These are phyloP conservation scores for Fusarium guadeloupense DNA, from an alignment of 2,329 filamentous ascomycete species.

Conservation along the genomic window DNA sequence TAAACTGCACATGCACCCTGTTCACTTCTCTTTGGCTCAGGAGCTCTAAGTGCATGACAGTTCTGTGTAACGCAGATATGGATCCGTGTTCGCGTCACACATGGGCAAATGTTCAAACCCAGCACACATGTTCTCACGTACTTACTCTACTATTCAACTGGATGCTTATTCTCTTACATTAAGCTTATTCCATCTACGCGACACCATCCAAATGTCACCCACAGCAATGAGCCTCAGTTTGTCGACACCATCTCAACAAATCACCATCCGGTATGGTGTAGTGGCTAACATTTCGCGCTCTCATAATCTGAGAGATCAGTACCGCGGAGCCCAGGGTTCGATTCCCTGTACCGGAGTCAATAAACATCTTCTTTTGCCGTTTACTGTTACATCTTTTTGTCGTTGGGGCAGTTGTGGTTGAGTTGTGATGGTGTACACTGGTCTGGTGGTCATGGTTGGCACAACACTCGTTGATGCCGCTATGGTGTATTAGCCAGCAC, in stretches of 20 bases:
- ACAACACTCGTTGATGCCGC: no score
- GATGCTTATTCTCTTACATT: no score
- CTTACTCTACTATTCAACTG: no score
- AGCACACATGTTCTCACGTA: no score
- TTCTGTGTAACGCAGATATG: no score
- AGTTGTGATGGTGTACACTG: neutral
- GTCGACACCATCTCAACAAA: neutral
- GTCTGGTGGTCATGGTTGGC: neutral
- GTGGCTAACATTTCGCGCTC: slow-evolving; percentile 48
- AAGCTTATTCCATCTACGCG: no score
- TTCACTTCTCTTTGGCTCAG: no score
- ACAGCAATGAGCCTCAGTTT: neutral
- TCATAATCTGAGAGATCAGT: slow-evolving; percentile 38
- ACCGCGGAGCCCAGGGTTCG: slow-evolving; percentile 41
- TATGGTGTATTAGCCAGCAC: no score
- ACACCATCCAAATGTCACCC: neutral
- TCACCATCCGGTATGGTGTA: slow-evolving; percentile 46
- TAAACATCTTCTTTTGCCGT: neutral
- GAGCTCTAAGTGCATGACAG: no score
- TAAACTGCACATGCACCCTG: no score
- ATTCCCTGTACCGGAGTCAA: slow-evolving; percentile 37
- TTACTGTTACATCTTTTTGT: neutral
- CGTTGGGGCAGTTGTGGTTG: neutral
- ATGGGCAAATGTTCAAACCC: no score
- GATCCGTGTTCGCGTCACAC: no score